Evolutionary conservation across 306 rosid species (phyloP).

Genomic region (Cyclanthera cordifolia): DNA sequence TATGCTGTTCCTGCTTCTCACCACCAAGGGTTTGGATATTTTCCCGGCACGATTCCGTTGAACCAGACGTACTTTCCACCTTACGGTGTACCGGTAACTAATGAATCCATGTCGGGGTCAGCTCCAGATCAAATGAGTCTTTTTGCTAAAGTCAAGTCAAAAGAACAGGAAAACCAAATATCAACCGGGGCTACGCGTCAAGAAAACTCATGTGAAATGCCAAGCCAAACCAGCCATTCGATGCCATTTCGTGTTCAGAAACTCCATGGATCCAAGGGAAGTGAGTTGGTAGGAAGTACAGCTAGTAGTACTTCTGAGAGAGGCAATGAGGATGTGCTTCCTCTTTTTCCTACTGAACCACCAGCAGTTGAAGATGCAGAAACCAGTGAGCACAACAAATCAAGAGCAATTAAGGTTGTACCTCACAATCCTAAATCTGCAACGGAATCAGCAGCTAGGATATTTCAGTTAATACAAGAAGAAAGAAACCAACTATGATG

Average conservation of each 20-base stretch:
- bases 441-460: slow-evolving; percentile 62
- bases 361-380: slow-evolving; percentile 31
- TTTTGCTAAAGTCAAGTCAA: slow-evolving; percentile 20
- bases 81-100: slow-evolving; percentile 23
- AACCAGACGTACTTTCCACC: slow-evolving; percentile 33
- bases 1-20: slow-evolving; percentile 30
- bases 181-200: slow-evolving; percentile 24
- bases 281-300: slow-evolving; percentile 24
- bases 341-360: slow-evolving; percentile 59
- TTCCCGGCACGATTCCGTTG: slow-evolving; percentile 18
- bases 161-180: slow-evolving; percentile 34
- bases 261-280: slow-evolving; percentile 17
- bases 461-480: slow-evolving; percentile 67
- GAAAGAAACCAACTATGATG: slow-evolving; percentile 47
- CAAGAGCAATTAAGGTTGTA: slow-evolving; percentile 47
- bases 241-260: slow-evolving; percentile 20
- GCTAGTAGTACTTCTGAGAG: slow-evolving; percentile 39
- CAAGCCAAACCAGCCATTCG: slow-evolving; percentile 28
- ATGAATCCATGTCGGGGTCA: slow-evolving; percentile 30
- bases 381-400: slow-evolving; percentile 26
- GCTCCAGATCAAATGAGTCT: slow-evolving; percentile 27
- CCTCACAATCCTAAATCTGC: slow-evolving; percentile 61
- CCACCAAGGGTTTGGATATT: slow-evolving; percentile 32
- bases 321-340: slow-evolving; percentile 34
- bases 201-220: slow-evolving; percentile 41